Conservation (phyloP, 106 monocot genomes). For the Allium sativum region DNA sequence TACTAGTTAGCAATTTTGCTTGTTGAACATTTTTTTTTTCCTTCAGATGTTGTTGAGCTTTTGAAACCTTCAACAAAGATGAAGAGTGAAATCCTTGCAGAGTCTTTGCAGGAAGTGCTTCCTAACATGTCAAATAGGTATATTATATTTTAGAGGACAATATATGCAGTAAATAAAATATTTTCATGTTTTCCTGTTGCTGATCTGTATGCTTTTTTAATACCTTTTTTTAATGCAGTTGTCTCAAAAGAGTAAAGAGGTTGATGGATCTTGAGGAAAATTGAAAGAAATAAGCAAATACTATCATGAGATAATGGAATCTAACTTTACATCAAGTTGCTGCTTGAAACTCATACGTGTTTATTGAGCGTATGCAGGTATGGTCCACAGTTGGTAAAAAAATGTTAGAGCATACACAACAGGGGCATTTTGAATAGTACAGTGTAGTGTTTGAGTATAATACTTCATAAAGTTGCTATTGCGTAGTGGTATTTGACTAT, state of each 20-base stretch:
- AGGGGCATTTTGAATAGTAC: no score
- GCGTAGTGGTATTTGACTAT: no score
- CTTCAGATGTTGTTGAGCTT: constrained; percentile 11
- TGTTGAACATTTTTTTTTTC: no score
- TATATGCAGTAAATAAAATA: neutral
- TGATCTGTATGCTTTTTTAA: neutral
- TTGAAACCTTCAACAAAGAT: constrained; percentile 7
- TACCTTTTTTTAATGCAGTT: constrained; percentile 15
- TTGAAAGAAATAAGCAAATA: no score
- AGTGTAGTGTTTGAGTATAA: no score
- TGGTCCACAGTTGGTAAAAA: no score
- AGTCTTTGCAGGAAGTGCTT: constrained; percentile 30
- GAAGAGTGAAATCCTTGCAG: constrained; percentile 16
- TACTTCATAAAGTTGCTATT: no score
- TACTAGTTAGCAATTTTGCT: neutral
- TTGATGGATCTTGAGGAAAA: constrained; percentile 10
- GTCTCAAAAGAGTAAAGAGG: constrained; percentile 23
- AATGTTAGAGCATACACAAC: no score
- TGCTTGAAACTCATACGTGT: no score
- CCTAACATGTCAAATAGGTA: constrained; percentile 58
- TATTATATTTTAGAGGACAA: neutral
- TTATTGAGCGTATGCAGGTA: no score
- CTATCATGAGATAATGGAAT: neutral
- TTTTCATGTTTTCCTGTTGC: neutral
- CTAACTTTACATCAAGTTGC: no score